phyloP scores from a whole-genome alignment of 2,329 filamentous ascomycete genomes.

The Aspergillus sp. region DNA sequence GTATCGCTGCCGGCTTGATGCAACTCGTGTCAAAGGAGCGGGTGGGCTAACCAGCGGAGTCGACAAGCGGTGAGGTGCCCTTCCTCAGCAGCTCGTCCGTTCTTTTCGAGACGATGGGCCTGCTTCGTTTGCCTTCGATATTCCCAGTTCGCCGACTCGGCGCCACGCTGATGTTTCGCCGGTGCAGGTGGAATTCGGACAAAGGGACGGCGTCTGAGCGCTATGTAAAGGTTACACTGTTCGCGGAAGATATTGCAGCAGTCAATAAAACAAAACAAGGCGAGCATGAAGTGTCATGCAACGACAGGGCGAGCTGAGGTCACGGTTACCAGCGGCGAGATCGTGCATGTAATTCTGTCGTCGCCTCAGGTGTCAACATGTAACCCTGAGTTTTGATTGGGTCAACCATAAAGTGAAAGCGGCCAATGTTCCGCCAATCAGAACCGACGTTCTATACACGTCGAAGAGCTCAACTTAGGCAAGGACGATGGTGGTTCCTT shows the following conservation, averaged over 20 bases:
- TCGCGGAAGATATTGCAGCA: background rate
- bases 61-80: conserved; percentile 23
- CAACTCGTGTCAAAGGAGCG: conserved; percentile 18
- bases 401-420: background rate
- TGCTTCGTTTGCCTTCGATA: conserved; percentile 17
- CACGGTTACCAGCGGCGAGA: conserved; percentile 16
- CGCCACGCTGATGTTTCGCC: background rate
- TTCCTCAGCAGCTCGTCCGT: conserved; percentile 8
- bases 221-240: background rate
- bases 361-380: conserved; percentile 13
- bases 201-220: background rate
- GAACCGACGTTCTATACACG: background rate
- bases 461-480: background rate
- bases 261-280: background rate
- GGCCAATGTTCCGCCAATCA: background rate
- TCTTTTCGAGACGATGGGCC: background rate
- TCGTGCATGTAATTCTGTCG: background rate
- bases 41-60: conserved; percentile 23
- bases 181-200: background rate
- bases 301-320: conserved; percentile 6
- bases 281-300: background rate
- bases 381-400: conserved; percentile 8
- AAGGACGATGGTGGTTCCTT: background rate
- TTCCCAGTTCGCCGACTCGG: background rate
- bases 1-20: conserved; percentile 10